Conservation (phyloP, 1,139 yeast species). For the Blastobotrys apis region DNA sequence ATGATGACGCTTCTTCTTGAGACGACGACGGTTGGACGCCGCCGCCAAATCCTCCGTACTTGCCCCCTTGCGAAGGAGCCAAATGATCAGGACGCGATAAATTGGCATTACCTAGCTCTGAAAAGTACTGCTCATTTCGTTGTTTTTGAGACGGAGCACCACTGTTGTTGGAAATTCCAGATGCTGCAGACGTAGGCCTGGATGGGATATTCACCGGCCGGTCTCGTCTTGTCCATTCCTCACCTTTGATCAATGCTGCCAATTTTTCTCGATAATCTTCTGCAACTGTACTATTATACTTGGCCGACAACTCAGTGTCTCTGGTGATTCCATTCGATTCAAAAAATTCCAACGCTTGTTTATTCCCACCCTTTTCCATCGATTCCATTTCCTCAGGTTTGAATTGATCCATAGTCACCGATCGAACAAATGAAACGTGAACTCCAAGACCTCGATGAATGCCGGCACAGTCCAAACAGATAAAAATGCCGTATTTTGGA, state of each 20-base stretch:
- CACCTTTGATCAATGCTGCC: slow-evolving; percentile 70
- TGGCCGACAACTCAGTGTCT: slow-evolving; percentile 58
- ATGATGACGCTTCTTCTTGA: slow-evolving; percentile 46
- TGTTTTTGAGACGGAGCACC: slow-evolving; percentile 41
- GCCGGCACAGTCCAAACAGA: slow-evolving; percentile 97
- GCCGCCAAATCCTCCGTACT: slow-evolving; percentile 79
- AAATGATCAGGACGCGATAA: slow-evolving; percentile 68
- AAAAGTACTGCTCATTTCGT: slow-evolving; percentile 78
- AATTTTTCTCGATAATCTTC: slow-evolving; percentile 85
- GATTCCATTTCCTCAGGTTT: slow-evolving; percentile 82
- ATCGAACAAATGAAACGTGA: slow-evolving; percentile 92
- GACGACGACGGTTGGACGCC: slow-evolving; percentile 43
- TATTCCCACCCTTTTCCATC: slow-evolving; percentile 96
- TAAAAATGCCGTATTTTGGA: slow-evolving; percentile 93
- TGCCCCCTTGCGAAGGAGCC: slow-evolving; percentile 95
- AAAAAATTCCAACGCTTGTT: slow-evolving; percentile 56
- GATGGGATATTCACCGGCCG: slow-evolving; percentile 30
- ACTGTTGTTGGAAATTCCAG: slow-evolving; percentile 13
- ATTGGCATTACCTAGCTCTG: slow-evolving; percentile 69
- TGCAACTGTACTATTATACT: slow-evolving; percentile 88
- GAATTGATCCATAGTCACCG: slow-evolving; percentile 96
- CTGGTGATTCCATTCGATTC: slow-evolving; percentile 68
- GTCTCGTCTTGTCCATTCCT: slow-evolving; percentile 50
- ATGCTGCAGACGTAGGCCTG: slow-evolving; percentile 10
- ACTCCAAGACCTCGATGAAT: slow-evolving; percentile 94